phyloP scores from a whole-genome alignment of 768 basidiomycete genomes.

The Artomyces pyxidatus region DNA sequence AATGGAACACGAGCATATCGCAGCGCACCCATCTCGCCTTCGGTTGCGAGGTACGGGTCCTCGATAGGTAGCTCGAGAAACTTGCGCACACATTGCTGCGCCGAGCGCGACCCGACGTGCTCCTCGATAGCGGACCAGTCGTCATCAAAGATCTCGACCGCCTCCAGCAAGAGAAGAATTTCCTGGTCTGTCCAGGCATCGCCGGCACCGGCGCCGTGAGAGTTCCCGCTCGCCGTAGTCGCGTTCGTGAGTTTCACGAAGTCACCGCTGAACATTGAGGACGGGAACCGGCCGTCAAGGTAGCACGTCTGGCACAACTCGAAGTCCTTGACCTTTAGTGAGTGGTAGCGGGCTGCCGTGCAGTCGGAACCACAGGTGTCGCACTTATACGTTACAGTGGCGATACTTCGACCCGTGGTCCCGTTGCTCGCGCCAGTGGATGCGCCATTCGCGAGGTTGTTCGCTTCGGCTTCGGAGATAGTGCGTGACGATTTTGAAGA shows the following conservation, averaged over 20 bases:
- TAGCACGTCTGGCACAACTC: constrained; percentile 91
- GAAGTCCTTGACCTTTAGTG: constrained; percentile 85
- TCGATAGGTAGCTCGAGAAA: constrained; percentile 97
- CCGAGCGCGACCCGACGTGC: constrained; percentile 85
- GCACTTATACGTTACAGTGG: constrained; percentile 60
- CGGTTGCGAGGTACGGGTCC: constrained; percentile 79
- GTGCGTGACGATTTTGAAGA: constrained; percentile 75
- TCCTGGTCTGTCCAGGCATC: constrained; percentile 90
- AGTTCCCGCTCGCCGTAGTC: constrained; percentile 20
- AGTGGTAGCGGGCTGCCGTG: constrained; percentile 82
- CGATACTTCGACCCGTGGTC: constrained; percentile 21
- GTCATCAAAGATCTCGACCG: constrained; percentile 96
- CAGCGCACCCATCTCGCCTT: constrained; percentile 68
- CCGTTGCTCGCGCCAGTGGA: constrained; percentile 37
- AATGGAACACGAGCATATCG: constrained; percentile 80
- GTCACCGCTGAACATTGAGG: constrained; percentile 92
- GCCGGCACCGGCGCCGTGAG: constrained; percentile 30
- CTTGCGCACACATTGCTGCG: constrained; percentile 92
- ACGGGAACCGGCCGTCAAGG: constrained; percentile 93
- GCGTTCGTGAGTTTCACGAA: constrained; percentile 76
- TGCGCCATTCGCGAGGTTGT: constrained; percentile 48
- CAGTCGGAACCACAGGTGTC: constrained; percentile 96
- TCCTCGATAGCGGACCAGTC: constrained; percentile 92
- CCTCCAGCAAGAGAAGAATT: constrained; percentile 82
- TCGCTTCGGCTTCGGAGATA: constrained; percentile 62